Percentiles rank a stretch among this genome's conserved stretches.
Conservation (phyloP, 805 yeast genomes). For the Dipodascus albidus region DNA sequence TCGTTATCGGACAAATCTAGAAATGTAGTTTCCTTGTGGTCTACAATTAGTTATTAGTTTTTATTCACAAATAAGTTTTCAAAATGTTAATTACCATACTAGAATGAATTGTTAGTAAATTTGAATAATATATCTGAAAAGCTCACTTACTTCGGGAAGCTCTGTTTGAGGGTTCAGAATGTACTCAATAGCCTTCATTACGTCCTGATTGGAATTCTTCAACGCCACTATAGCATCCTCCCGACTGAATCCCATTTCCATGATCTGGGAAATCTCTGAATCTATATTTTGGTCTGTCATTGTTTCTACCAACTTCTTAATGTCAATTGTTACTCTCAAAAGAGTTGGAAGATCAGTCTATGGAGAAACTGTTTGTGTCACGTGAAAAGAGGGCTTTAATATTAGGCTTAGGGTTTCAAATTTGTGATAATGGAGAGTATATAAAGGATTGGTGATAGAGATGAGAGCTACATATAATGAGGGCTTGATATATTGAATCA, state of each 20-base stretch:
- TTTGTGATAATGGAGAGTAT: too few species aligned
- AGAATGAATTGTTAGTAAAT: constrained; percentile 5
- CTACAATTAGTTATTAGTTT: not conserved
- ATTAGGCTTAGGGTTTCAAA: too few species aligned
- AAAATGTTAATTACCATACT: constrained; percentile 5
- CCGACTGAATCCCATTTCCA: constrained; percentile 23
- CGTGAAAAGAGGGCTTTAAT: too few species aligned
- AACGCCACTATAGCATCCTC: constrained; percentile 20
- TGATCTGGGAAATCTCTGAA: constrained; percentile 12
- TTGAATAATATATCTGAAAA: constrained; percentile 6
- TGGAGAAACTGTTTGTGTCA: too few species aligned
- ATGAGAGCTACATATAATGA: too few species aligned
- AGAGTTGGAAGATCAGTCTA: too few species aligned
- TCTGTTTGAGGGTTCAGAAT: constrained; percentile 14
- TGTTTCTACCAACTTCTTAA: too few species aligned
- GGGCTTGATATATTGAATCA: too few species aligned
- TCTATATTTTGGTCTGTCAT: constrained; percentile 3
- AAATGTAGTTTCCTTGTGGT: constrained; percentile 1
- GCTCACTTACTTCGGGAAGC: constrained; percentile 3
- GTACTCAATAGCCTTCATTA: constrained; percentile 20
- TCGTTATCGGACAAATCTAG: constrained; percentile 3
- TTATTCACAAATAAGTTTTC: constrained; percentile 2
- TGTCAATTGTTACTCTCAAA: too few species aligned
- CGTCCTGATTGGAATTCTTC: constrained; percentile 15
- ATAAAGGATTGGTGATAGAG: too few species aligned